Base-by-base conservation (phyloP, 768 basidiomycete species). In the Mycena floridula region DNA sequence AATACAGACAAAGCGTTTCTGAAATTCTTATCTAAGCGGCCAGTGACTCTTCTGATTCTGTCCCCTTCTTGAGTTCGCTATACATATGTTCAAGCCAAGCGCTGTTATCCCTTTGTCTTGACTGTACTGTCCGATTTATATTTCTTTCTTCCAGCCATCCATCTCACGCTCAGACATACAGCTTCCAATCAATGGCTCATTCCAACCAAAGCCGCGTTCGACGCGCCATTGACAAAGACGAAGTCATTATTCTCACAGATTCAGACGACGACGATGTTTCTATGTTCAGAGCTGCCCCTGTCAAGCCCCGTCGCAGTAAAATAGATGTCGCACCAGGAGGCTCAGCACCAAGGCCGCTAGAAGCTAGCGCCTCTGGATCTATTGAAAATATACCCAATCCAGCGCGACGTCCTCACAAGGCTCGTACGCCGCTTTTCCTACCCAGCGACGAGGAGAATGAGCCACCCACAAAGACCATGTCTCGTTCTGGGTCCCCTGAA, bases 231-330 rank as follows among this genome's bases (percentile, higher is more conserved):
- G 4, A 4, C 22, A 23, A 25, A 21, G 4, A 4, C 22, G 27
- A 25, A 21, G 60, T 77, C 21, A 76, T 80, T 47, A 77, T 77
- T 50, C 60, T 79, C 49, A 65, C 71, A 1, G 77, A 81, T 54
- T 73, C 74, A 20, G 75, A 77, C 37, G 56, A 60, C 41, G 75
- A 73, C 22, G 41, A 41, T 6, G 40, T 45, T 43, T 45, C 11
- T 11, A 7, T 24, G 26, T 13, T 3, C 22, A 3, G 22, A 6
- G 35, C 30, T 20, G 27, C 38, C 18, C 22, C 18, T 4, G 30
- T 15, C 2, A 20, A 3, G 35, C 25, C 25, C 37, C 42, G 1
- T 26, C 44, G 4, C 50, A 9, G 38, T 4, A 46, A 5, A 36
- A 41, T 21, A 30, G 21, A 15, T 32, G 18, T 25, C 26, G 39